Percentiles rank a stretch among this genome's conserved stretches.
Evolutionary conservation across 805 yeast genomes (phyloP).

Genomic region (Pichia sporocuriosa): DNA sequence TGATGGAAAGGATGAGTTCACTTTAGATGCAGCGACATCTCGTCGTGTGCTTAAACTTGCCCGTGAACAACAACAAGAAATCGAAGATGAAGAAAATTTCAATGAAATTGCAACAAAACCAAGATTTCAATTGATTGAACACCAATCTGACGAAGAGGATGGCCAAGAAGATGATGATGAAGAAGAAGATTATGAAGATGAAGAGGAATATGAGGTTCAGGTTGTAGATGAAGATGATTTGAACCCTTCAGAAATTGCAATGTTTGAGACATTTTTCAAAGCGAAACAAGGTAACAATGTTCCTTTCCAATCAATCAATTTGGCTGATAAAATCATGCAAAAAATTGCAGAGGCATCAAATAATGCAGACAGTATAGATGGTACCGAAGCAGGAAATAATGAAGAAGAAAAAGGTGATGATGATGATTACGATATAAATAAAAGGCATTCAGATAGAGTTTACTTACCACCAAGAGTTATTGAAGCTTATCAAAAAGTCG

Average conservation of each 20-base stretch:
- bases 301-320: conserved; percentile 46
- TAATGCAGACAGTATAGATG: conserved; percentile 12
- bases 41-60: conserved; percentile 86
- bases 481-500: conserved; percentile 89
- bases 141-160: conserved; percentile 31
- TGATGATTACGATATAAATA: conserved; percentile 21
- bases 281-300: conserved; percentile 14
- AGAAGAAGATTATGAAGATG: conserved; percentile 24
- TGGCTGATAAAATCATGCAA: conserved; percentile 93
- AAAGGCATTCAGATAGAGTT: conserved; percentile 61
- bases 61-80: conserved; percentile 85
- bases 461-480: conserved; percentile 93
- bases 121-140: conserved; percentile 27
- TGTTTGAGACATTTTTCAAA: conserved; percentile 73
- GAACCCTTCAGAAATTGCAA: conserved; percentile 74
- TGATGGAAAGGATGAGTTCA: conserved; percentile 51
- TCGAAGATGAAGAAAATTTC: conserved; percentile 58
- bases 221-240: conserved; percentile 54
- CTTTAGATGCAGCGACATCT: conserved; percentile 74
- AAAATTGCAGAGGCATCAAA: conserved; percentile 63
- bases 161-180: conserved; percentile 24
- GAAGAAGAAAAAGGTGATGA: conserved; percentile 22
- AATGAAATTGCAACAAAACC: conserved; percentile 22
- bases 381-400: too few relatives aligned
- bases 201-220: conserved; percentile 34